Conservation (phyloP, 1,284 basidiomycete genomes). For the Fomitopsis palustris region DNA sequence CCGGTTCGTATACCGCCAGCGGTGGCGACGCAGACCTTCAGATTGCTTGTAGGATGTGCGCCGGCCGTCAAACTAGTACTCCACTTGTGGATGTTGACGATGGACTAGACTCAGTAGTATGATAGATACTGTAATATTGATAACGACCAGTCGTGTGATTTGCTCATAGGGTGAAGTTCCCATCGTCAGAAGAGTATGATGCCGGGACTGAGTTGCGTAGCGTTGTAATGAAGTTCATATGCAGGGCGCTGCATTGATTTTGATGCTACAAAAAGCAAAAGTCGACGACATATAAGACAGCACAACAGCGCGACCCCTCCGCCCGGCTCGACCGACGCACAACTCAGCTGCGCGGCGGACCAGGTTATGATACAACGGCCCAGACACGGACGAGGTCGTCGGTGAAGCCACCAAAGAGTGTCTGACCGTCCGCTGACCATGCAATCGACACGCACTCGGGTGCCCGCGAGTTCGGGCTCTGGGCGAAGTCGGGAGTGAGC, state of each 20-base stretch:
- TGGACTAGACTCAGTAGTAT: too few relatives aligned
- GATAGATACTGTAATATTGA: too few relatives aligned
- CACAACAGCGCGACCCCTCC: conserved; percentile 13
- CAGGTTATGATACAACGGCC: conserved; percentile 72
- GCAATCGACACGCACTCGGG: conserved; percentile 98
- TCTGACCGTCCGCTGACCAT: conserved; percentile 98
- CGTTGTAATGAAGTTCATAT: not conserved
- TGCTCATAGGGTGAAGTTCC: too few relatives aligned
- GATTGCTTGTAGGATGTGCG: too few relatives aligned
- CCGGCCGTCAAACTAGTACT: too few relatives aligned
- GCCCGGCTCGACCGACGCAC: conserved; percentile 13
- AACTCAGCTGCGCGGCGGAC: conserved; percentile 9
- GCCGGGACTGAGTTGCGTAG: not conserved
- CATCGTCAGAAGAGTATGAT: too few relatives aligned
- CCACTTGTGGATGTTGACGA: too few relatives aligned
- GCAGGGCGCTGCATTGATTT: conserved; percentile 20
- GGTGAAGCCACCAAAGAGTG: conserved; percentile 93
- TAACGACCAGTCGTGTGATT: too few relatives aligned
- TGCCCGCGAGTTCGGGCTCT: conserved; percentile 77
- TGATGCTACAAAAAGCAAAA: conserved; percentile 23
- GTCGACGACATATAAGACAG: conserved; percentile 13
- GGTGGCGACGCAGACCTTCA: too few relatives aligned
- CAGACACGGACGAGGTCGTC: conserved; percentile 92
- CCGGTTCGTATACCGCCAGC: too few relatives aligned
- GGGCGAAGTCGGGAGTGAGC: conserved; percentile 90